Evolutionary conservation across 805 yeast species (phyloP).

Genomic region (Lipomyces anomalus): DNA sequence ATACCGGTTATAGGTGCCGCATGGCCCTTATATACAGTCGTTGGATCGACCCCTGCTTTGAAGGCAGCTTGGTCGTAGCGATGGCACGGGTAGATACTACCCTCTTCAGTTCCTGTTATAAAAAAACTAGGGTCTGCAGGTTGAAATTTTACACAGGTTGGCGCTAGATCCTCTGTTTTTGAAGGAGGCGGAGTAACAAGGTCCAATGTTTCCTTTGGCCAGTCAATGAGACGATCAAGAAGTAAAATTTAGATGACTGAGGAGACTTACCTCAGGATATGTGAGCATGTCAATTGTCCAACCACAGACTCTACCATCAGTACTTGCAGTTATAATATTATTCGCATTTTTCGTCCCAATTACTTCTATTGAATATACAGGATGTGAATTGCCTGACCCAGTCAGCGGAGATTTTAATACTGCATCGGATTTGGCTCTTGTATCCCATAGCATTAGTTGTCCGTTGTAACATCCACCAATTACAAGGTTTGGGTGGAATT

Average conservation of each 20-base stretch:
- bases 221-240: too few relatives aligned
- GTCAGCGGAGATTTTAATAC: slow-evolving; percentile 32
- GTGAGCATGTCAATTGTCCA: slow-evolving; percentile 38
- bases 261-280: slow-evolving; percentile 28
- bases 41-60: slow-evolving; percentile 31
- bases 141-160: slow-evolving; percentile 29
- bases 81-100: slow-evolving; percentile 33
- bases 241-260: background rate
- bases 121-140: slow-evolving; percentile 32
- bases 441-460: slow-evolving; percentile 48
- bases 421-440: slow-evolving; percentile 31
- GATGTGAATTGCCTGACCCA: slow-evolving; percentile 34
- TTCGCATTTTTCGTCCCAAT: slow-evolving; percentile 29
- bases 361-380: slow-evolving; percentile 31
- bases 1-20: slow-evolving; percentile 34
- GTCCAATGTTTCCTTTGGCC: slow-evolving; percentile 25
- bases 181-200: slow-evolving; percentile 29
- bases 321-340: slow-evolving; percentile 33
- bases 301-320: slow-evolving; percentile 37
- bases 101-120: slow-evolving; percentile 38
- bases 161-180: slow-evolving; percentile 28
- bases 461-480: slow-evolving; percentile 49
- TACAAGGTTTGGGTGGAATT: slow-evolving; percentile 35
- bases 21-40: slow-evolving; percentile 31
- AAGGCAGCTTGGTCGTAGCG: slow-evolving; percentile 31